Base-by-base conservation (phyloP, 1,284 basidiomycete species). In the Moesziomyces antarcticus region DNA sequence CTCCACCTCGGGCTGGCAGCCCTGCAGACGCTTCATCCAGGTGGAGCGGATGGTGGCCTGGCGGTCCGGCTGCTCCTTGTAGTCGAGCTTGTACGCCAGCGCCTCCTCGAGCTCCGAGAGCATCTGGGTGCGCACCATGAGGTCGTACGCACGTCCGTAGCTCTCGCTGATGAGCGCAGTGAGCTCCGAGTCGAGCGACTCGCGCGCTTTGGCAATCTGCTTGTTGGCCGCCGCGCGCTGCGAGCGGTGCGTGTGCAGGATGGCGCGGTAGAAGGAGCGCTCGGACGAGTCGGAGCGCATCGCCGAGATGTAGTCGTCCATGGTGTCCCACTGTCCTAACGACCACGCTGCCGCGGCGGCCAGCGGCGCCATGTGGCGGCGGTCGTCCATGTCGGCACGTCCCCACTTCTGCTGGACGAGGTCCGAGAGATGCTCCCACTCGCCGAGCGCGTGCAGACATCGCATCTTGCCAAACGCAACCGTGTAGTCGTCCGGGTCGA, bases 311-410 rank as follows among this genome's bases (percentile, higher is more conserved):
- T 97, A 99, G 78, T 95, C 91, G 67, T 99, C 97, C 97, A 99
- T 99, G 9, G 91, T 89, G 80, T 97, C 94, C 97, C 97, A 99
- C 81, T 98, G 94, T 72, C 92, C 92, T 60, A 97, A 85, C 6
- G 94, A 94, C 96, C 97, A 99, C 5, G 94, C 94, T 1, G 97
- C 96, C 0, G 97, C 96, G 0, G 97, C 93, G 0, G 96, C 97
- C 86, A 99, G 91, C 0, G 96, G 95, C 1, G 97, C 95, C 79
- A 99, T 97, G 83, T 93, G 91, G 62, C 92, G 89, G 54, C 92
- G 90, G 75, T 95, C 92, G 50, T 97, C 94, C 68, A 90, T 88
- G 46, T 88, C 90, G 4, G 93, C 92, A 69, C 89, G 91, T 5
- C 90, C 86, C 97, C 97, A 99, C 74, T 92, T 89, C 69, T 94